Conservation (phyloP, 306 rosid genomes). For the Gillenia trifoliata region DNA sequence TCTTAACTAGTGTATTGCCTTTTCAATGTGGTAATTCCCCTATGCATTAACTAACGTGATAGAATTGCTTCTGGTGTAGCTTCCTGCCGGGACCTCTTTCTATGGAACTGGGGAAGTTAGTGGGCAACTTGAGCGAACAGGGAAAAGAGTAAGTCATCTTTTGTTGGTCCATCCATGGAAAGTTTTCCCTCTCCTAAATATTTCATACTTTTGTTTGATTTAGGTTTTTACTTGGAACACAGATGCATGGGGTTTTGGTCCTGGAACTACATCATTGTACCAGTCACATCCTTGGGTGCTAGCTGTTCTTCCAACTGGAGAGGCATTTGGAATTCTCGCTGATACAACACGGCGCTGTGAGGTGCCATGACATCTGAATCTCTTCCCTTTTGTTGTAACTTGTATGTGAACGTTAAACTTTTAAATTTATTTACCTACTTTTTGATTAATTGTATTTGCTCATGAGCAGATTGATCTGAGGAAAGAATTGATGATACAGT, state of each 20-base stretch:
- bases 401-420: conserved; percentile 18
- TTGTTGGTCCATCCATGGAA: background rate
- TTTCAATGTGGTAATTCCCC: background rate
- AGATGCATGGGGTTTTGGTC: conserved; percentile 79
- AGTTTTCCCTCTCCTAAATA: conserved; percentile 1
- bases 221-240: conserved; percentile 86
- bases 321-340: conserved; percentile 81
- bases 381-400: background rate
- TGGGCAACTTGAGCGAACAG: conserved; percentile 87
- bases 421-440: conserved; percentile 12
- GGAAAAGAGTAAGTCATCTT: conserved; percentile 59
- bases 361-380: conserved; percentile 44
- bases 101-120: conserved; percentile 95
- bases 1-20: background rate
- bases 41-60: conserved; percentile 11
- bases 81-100: conserved; percentile 72
- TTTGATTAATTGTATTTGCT: conserved; percentile 19
- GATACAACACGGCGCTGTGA: conserved; percentile 89
- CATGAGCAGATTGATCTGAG: conserved; percentile 76
- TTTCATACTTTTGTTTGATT: conserved; percentile 17
- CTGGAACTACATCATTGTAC: conserved; percentile 79
- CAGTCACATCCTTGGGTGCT: conserved; percentile 99
- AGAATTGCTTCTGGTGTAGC: conserved; percentile 39
- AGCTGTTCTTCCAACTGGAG: conserved; percentile 86
- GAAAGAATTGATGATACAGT: conserved; percentile 58